These are phyloP conservation scores for Casuarina glauca DNA, from an alignment of 306 rosid species.

Conservation along the genomic window DNA sequence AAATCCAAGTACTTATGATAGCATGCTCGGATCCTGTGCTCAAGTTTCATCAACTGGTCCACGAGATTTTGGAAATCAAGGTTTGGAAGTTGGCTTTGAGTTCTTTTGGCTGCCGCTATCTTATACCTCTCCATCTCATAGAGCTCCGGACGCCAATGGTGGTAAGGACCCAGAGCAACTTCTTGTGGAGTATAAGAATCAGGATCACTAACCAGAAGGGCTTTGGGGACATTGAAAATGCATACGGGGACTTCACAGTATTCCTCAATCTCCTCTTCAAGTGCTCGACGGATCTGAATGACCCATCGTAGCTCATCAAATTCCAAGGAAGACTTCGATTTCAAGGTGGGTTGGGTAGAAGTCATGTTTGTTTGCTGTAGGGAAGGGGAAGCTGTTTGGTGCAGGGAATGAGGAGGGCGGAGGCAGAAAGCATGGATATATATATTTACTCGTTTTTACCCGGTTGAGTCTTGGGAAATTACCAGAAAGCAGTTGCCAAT, in stretches of 20 bases:
- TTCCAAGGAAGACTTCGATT: background rate
- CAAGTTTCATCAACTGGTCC: conserved; percentile 48
- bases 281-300: background rate
- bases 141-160: conserved; percentile 67
- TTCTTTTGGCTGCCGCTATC: conserved; percentile 57
- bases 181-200: conserved; percentile 71
- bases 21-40: conserved; percentile 50
- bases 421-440: background rate
- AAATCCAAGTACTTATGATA: conserved; percentile 74
- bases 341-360: too few relatives aligned
- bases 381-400: too few relatives aligned
- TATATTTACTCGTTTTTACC: too few relatives aligned
- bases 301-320: background rate
- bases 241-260: conserved; percentile 45
- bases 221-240: conserved; percentile 62
- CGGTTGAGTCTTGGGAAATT: too few relatives aligned
- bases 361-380: too few relatives aligned
- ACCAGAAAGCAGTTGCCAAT: too few relatives aligned
- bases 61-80: conserved; percentile 45
- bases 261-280: conserved; percentile 60
- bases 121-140: conserved; percentile 81
- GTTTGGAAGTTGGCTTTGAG: conserved; percentile 46
- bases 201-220: conserved; percentile 51
- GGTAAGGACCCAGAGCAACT: conserved; percentile 82
- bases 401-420: background rate